These are phyloP conservation scores for Paramecium sonneborni DNA, from an alignment of 73 alveolate species.

Conservation along the genomic window DNA sequence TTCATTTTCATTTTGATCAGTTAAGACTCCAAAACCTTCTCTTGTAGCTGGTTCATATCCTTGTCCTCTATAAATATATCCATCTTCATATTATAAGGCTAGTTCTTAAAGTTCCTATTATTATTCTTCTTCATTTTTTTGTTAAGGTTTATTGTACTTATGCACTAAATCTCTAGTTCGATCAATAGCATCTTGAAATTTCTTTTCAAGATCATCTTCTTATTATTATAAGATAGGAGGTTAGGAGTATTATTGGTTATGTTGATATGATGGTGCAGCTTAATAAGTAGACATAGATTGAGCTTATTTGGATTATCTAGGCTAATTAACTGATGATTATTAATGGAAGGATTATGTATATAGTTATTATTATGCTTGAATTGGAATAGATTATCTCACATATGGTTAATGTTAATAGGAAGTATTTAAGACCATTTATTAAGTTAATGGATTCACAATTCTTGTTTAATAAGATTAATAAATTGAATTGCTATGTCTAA, in stretches of 20 bases:
- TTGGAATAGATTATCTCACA: too few species aligned
- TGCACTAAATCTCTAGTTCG: neutral
- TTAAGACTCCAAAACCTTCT: slow-evolving; percentile 10
- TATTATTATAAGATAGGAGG: neutral
- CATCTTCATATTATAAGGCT: slow-evolving; percentile 37
- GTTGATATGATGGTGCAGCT: neutral
- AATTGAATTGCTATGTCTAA: too few species aligned
- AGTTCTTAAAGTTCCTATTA: neutral
- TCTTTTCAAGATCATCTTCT: neutral
- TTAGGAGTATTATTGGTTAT: neutral
- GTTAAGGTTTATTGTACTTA: neutral
- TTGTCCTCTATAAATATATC: slow-evolving; percentile 16
- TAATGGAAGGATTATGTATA: too few species aligned
- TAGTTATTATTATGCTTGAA: too few species aligned
- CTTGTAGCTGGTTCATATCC: slow-evolving; percentile 33
- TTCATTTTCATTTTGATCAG: neutral
- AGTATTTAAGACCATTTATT: too few species aligned
- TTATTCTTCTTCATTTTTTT: neutral
- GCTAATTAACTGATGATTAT: too few species aligned
- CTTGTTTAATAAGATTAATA: too few species aligned
- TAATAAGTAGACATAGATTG: too few species aligned
- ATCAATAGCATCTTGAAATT: neutral
- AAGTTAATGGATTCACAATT: too few species aligned
- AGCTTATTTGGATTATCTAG: too few species aligned
- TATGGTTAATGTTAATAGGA: too few species aligned